phyloP scores from a whole-genome alignment of 108 stramenopile genomes.

The Nitzschia sp. region DNA sequence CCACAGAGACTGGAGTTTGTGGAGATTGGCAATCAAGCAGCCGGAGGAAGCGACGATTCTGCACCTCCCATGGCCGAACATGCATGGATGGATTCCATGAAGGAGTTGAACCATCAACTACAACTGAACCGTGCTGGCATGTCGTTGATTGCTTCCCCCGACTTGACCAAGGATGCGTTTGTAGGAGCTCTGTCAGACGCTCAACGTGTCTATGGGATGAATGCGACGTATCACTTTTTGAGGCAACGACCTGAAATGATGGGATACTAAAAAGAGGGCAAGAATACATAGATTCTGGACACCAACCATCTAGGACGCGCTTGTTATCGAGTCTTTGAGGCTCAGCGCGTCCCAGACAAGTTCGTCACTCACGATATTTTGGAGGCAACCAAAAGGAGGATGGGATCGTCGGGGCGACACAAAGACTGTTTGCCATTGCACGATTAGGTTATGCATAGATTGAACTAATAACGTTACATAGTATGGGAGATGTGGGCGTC shows the following conservation, averaged over 20 bases:
- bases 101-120: not conserved
- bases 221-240: conserved; percentile 24
- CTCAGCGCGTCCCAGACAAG: no score
- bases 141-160: not conserved
- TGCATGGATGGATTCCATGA: not conserved
- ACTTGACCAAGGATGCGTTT: not conserved
- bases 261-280: not conserved
- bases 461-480: no score
- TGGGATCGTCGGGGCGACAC: no score
- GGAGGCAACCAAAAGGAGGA: no score
- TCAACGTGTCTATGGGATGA: conserved; percentile 18
- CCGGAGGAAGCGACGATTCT: not conserved
- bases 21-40: not conserved
- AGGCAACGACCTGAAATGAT: conserved; percentile 21
- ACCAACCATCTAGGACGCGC: no score
- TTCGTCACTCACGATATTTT: no score
- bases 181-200: conserved; percentile 6
- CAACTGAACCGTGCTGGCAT: not conserved
- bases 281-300: no score
- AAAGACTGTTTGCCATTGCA: no score
- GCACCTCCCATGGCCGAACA: not conserved
- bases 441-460: no score
- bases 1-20: not conserved
- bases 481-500: no score
- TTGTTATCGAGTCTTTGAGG: no score